These are phyloP conservation scores for Colletotrichum somersetense DNA, from an alignment of 2,329 filamentous ascomycete genomes.

Conservation along the genomic window DNA sequence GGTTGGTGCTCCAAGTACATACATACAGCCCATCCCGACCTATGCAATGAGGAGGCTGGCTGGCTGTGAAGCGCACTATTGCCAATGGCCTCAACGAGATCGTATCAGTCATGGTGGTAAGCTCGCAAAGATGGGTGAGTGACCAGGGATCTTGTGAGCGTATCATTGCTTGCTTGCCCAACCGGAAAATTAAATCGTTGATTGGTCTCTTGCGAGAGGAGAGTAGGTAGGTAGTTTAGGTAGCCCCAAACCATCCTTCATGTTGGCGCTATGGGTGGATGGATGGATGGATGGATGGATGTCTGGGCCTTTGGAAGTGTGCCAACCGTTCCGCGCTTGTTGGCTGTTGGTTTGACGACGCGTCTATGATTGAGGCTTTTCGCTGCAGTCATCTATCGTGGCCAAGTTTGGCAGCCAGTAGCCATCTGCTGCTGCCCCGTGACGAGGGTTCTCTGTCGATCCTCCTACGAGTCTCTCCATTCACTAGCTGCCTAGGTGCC, in stretches of 20 bases:
- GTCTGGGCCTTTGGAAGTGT: constrained; percentile 4
- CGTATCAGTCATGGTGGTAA: constrained; percentile 22
- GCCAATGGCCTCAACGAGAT: constrained; percentile 11
- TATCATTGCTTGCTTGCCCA: constrained; percentile 17
- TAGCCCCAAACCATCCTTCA: constrained; percentile 11
- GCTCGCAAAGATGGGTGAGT: not conserved
- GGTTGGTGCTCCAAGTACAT: not conserved
- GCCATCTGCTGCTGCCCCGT: not conserved
- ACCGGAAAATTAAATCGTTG: constrained; percentile 26
- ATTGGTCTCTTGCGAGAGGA: constrained; percentile 19
- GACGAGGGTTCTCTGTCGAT: constrained; percentile 27
- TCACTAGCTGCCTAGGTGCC: not conserved
- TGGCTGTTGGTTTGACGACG: constrained; percentile 26
- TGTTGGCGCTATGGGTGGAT: not conserved
- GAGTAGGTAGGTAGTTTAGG: not conserved
- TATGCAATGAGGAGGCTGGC: not conserved
- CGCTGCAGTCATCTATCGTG: constrained; percentile 27
- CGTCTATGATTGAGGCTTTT: constrained; percentile 19
- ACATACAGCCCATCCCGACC: not conserved
- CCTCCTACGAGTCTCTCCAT: constrained; percentile 35
- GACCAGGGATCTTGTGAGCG: not conserved
- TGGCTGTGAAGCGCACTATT: constrained; percentile 9
- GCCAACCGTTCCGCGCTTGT: constrained; percentile 11
- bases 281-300: not conserved
- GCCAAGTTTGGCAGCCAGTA: constrained; percentile 11